Evolutionary conservation across 1,284 basidiomycete genomes (phyloP).

Genomic region (Ceraceosorus bombacis): DNA sequence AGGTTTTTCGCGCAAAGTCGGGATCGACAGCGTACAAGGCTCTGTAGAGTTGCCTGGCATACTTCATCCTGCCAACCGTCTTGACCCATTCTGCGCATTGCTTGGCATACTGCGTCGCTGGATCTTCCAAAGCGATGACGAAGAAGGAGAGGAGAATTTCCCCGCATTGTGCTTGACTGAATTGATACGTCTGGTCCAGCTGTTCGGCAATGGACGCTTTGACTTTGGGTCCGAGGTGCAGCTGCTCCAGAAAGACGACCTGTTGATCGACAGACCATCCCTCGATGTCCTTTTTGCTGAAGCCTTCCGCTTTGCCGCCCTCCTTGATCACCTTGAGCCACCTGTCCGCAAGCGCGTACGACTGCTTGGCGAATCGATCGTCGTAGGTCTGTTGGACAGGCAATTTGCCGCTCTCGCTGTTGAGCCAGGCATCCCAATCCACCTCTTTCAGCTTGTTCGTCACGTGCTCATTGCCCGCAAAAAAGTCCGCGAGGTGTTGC

Average conservation of each 20-base stretch:
- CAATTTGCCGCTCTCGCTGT: constrained; percentile 68
- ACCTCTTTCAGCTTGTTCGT: constrained; percentile 57
- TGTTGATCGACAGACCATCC: constrained; percentile 45
- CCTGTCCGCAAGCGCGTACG: constrained; percentile 60
- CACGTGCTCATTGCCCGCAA: constrained; percentile 53
- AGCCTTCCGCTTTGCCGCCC: constrained; percentile 15
- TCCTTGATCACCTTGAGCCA: constrained; percentile 55
- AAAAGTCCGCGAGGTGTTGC: constrained; percentile 73
- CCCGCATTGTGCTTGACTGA: constrained; percentile 49
- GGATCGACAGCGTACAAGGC: constrained; percentile 57
- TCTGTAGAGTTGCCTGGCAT: constrained; percentile 52
- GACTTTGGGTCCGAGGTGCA: constrained; percentile 48
- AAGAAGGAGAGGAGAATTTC: constrained; percentile 54
- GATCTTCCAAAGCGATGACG: constrained; percentile 51
- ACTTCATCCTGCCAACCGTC: constrained; percentile 52
- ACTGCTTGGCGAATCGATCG: constrained; percentile 63
- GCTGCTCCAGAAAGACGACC: constrained; percentile 53
- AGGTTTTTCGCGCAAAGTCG: constrained; percentile 59
- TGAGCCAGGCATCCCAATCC: constrained; percentile 70
- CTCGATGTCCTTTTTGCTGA: constrained; percentile 28
- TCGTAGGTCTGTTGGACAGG: constrained; percentile 79
- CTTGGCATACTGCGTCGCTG: constrained; percentile 50
- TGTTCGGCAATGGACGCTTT: constrained; percentile 40
- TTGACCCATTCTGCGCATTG: constrained; percentile 53
- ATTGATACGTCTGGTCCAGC: constrained; percentile 51